A percentile compares a stretch with the other conserved stretches of the same genome.
These are phyloP conservation scores for Clonostachys chloroleuca DNA, from an alignment of 2,329 filamentous ascomycete genomes.

Conservation along the genomic window DNA sequence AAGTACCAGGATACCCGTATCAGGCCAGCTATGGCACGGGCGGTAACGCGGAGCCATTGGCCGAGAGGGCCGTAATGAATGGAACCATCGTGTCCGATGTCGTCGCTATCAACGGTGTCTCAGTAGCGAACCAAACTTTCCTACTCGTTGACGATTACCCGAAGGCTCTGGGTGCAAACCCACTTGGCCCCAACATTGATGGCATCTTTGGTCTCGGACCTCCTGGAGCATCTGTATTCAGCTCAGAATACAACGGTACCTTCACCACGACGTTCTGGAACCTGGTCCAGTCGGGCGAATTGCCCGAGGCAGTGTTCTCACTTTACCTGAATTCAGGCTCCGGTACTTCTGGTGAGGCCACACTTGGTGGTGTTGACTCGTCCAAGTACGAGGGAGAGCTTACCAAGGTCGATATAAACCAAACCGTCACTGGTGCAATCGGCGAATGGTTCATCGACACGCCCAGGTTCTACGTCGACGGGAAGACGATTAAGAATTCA, in stretches of 20 bases:
- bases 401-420: conserved; percentile 13
- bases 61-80: conserved; percentile 10
- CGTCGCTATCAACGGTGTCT: conserved; percentile 15
- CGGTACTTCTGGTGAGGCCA: conserved; percentile 16
- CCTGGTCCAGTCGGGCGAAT: conserved; percentile 13
- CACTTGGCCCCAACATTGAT: conserved; percentile 12
- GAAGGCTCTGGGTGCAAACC: conserved; percentile 13
- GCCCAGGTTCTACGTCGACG: conserved; percentile 15
- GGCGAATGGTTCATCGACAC: conserved; percentile 17
- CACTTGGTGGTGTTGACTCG: conserved; percentile 22
- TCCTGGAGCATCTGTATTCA: conserved; percentile 5
- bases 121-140: conserved; percentile 16
- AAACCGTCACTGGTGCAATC: conserved; percentile 5
- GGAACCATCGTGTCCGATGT: conserved; percentile 19
- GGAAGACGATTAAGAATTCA: conserved; percentile 6
- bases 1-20: conserved; percentile 8
- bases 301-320: conserved; percentile 17
- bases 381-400: conserved; percentile 19
- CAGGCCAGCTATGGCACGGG: conserved; percentile 15
- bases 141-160: conserved; percentile 21
- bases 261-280: conserved; percentile 17
- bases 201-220: conserved; percentile 23
- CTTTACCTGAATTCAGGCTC: conserved; percentile 15
- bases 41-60: conserved; percentile 17
- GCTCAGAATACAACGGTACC: conserved; percentile 2